Percentiles rank a stretch among this genome's conserved stretches.
Conservation (phyloP, 2,329 filamentous ascomycete species). For the Macrophomina tecta region DNA sequence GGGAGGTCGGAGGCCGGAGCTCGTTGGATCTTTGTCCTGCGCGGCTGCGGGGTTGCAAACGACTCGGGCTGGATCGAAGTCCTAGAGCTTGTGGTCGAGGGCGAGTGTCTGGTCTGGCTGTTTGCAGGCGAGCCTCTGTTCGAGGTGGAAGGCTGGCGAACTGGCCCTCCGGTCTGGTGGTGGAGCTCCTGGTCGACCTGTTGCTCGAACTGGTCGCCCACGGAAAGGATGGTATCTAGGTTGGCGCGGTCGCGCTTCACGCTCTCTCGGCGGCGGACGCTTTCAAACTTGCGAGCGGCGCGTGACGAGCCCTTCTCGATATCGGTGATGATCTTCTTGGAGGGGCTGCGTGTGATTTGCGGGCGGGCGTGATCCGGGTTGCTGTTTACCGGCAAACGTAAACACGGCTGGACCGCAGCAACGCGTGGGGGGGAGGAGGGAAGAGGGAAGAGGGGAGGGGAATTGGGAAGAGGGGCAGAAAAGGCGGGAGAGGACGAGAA, state of each 20-base stretch:
- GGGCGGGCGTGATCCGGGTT: constrained; percentile 15
- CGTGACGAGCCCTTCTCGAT: constrained; percentile 37
- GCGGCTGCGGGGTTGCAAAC: neutral
- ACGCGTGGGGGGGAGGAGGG: constrained; percentile 9
- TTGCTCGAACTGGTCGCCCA: constrained; percentile 28
- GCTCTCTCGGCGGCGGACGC: constrained; percentile 21
- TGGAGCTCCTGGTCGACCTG: constrained; percentile 11
- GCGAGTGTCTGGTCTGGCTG: neutral
- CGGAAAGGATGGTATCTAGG: constrained; percentile 26
- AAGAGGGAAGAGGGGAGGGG: neutral
- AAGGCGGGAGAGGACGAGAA: constrained; percentile 28
- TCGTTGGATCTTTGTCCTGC: constrained; percentile 12
- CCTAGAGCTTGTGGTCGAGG: constrained; percentile 3
- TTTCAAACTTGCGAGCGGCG: constrained; percentile 22
- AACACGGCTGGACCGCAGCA: constrained; percentile 15
- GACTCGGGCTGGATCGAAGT: constrained; percentile 6
- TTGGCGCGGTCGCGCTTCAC: constrained; percentile 21
- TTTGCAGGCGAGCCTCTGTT: constrained; percentile 30
- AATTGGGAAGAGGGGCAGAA: constrained; percentile 18
- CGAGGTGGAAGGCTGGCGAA: constrained; percentile 34
- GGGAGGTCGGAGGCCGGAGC: constrained; percentile 31
- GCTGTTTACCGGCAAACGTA: constrained; percentile 20
- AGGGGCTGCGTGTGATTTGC: constrained; percentile 29
- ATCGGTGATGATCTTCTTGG: constrained; percentile 48
- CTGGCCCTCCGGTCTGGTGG: constrained; percentile 14